These are phyloP conservation scores for Pichia insulana DNA, from an alignment of 805 yeast species.

Conservation along the genomic window DNA sequence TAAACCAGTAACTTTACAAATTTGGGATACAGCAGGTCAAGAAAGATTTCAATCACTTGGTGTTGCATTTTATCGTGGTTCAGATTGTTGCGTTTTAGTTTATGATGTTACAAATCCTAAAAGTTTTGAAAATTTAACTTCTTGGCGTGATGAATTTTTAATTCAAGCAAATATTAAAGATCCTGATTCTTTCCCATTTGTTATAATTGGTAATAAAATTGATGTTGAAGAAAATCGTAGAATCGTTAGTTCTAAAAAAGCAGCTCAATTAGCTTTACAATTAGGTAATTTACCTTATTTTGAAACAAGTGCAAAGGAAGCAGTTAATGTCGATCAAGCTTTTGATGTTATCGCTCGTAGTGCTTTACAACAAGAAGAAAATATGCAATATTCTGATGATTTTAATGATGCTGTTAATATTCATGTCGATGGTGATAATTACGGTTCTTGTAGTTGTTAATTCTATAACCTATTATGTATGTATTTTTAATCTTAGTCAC, in stretches of 20 bases:
- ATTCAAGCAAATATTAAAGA: conserved; percentile 89
- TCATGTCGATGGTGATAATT: conserved; percentile 73
- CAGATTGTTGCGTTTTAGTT: conserved; percentile 94
- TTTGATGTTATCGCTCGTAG: conserved; percentile 93
- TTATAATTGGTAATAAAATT: conserved; percentile 87
- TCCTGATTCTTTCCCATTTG: conserved; percentile 94
- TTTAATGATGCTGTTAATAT: conserved; percentile 95
- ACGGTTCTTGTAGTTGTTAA: conserved; percentile 59
- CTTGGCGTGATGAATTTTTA: conserved; percentile 94
- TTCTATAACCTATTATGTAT: neutral
- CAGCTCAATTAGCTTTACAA: conserved; percentile 34
- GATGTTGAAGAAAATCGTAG: conserved; percentile 90
- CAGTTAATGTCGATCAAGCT: conserved; percentile 90
- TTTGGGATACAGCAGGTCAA: conserved; percentile 99
- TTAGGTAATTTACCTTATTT: conserved; percentile 77
- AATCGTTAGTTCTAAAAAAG: conserved; percentile 50
- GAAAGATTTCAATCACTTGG: conserved; percentile 95
- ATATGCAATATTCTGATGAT: conserved; percentile 85
- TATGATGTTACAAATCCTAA: conserved; percentile 94
- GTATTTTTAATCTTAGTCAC: neutral
- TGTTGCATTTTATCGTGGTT: conserved; percentile 95
- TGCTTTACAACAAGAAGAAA: conserved; percentile 92
- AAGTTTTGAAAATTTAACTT: conserved; percentile 78
- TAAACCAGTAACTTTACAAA: conserved; percentile 70
- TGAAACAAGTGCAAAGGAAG: conserved; percentile 97